phyloP scores from a whole-genome alignment of 2,329 filamentous ascomycete species.

The Macrophomina tecta region DNA sequence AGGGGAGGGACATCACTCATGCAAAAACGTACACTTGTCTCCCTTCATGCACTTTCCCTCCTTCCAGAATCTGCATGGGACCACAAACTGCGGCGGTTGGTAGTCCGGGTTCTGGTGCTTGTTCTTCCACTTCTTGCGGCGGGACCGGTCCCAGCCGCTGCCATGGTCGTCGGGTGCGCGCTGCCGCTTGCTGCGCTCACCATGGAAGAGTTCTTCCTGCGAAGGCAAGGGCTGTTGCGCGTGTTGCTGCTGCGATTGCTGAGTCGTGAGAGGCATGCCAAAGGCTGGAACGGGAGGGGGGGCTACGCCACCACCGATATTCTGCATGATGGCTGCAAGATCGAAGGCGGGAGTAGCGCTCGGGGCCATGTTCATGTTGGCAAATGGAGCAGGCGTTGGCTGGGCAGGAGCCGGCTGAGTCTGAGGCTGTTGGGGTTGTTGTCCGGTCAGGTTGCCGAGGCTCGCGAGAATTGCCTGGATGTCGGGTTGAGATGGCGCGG shows the following conservation, averaged over 20 bases:
- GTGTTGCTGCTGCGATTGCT: constrained; percentile 13
- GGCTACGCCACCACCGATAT: constrained; percentile 12
- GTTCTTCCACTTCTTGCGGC: constrained; percentile 57
- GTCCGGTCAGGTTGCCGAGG: constrained; percentile 34
- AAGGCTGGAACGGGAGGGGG: constrained; percentile 23
- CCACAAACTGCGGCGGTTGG: constrained; percentile 44
- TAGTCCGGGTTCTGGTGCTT: constrained; percentile 63
- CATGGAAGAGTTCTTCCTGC: constrained; percentile 28
- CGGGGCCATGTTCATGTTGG: constrained; percentile 4
- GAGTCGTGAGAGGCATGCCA: constrained; percentile 20
- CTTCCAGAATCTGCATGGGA: constrained; percentile 71
- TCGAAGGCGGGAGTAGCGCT: constrained; percentile 28
- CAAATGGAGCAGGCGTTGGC: constrained; percentile 14
- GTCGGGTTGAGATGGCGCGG: constrained; percentile 28
- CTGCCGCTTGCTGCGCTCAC: constrained; percentile 40
- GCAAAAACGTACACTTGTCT: constrained; percentile 75
- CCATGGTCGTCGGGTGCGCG: constrained; percentile 36
- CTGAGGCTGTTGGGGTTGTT: constrained; percentile 31
- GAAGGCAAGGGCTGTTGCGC: constrained; percentile 21
- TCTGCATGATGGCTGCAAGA: constrained; percentile 29
- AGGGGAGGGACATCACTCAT: constrained; percentile 53
- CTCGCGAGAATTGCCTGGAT: constrained; percentile 32
- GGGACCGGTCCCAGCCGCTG: constrained; percentile 32
- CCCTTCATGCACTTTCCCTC: constrained; percentile 76
- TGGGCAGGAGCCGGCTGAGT: constrained; percentile 15